A percentile compares a stretch with the other conserved stretches of the same genome.
Evolutionary conservation across 1,284 basidiomycete genomes (phyloP).

Genomic region (Boletellus dicymbophilus): DNA sequence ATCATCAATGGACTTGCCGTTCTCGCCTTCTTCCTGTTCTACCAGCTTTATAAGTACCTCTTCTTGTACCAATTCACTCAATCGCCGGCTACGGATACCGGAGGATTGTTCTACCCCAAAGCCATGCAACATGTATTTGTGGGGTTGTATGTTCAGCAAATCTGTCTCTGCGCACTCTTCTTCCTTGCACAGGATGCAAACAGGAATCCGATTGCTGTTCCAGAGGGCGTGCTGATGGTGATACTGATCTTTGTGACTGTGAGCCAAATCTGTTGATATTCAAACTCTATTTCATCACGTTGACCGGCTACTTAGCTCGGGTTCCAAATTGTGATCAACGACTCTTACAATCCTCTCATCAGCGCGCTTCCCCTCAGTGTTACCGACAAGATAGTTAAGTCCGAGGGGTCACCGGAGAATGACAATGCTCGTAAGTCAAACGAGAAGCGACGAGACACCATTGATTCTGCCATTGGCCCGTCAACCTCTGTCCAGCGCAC

Average conservation of each 20-base stretch:
- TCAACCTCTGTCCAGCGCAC: constrained; percentile 5
- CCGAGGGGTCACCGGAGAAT: constrained; percentile 27
- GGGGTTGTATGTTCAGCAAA: constrained; percentile 82
- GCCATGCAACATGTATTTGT: constrained; percentile 93
- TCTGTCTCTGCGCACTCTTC: constrained; percentile 86
- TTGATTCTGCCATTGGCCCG: constrained; percentile 7
- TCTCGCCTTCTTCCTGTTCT: constrained; percentile 84
- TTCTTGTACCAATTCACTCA: constrained; percentile 85
- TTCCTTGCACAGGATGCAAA: constrained; percentile 73
- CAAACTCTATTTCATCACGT: background rate
- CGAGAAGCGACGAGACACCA: constrained; percentile 13
- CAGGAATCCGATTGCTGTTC: constrained; percentile 54
- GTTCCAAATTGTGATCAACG: constrained; percentile 67
- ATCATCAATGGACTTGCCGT: constrained; percentile 92
- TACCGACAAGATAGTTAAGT: constrained; percentile 65
- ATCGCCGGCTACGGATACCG: constrained; percentile 78
- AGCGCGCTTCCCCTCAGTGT: constrained; percentile 75
- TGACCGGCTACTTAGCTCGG: constrained; percentile 47
- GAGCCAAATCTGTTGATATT: constrained; percentile 27
- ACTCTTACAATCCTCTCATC: constrained; percentile 68
- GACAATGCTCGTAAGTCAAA: constrained; percentile 19
- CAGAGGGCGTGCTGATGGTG: constrained; percentile 82
- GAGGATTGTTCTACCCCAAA: constrained; percentile 94
- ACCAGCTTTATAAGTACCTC: constrained; percentile 86
- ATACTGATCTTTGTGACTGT: constrained; percentile 82